Evolutionary conservation across 75 land plant species (phyloP), one percentile per base, ranked within the genome.

Genomic region (Ceratopteris richardii): DNA sequence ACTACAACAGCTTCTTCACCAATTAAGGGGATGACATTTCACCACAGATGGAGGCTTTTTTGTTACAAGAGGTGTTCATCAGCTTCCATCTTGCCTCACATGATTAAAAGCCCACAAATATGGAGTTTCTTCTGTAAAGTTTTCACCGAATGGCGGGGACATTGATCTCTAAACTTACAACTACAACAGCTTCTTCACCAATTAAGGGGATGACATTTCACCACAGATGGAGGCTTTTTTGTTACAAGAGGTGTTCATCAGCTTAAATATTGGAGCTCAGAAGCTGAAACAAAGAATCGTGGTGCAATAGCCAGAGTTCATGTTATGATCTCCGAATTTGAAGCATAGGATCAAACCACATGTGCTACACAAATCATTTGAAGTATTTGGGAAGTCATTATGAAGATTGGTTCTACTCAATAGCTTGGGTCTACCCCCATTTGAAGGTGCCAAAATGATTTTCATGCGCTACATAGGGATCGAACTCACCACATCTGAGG

Each of bases 181-280:
- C 75, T 59, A 71, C 70, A 37, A 66, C 82, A 62, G 61, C 76
- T 30, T 58, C 61, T 56, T 66, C 75, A 60, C 72, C 82, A 9
- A 51, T 79, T 31, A 44, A 69, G 28, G 71, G 79, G 47, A 55
- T 78, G 44, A 64, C 62, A 24, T 85, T 85, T 77, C 43, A 72
- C 86, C 29, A 65, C 76, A 40, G 79, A 84, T 71, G 82, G 79
- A 48, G 78, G 77, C 48, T 82, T 67, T 37, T 70, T 84, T 30
- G 60, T 84, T 1, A 78, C 86, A 46, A 79, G 79, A 54, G 88
- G 88, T 16, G 51, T 51, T 29, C 82, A 85, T 44, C 88, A 85
- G 56, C 67, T 85, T 42, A 82, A 78, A 54, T 64, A 71, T 42
- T 85, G 88, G 85, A 68, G 57, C 0, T 19, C 82, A 54, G 69